Evolutionary conservation across 768 basidiomycete genomes (phyloP).

Genomic region (Cyclocybe aegerita): DNA sequence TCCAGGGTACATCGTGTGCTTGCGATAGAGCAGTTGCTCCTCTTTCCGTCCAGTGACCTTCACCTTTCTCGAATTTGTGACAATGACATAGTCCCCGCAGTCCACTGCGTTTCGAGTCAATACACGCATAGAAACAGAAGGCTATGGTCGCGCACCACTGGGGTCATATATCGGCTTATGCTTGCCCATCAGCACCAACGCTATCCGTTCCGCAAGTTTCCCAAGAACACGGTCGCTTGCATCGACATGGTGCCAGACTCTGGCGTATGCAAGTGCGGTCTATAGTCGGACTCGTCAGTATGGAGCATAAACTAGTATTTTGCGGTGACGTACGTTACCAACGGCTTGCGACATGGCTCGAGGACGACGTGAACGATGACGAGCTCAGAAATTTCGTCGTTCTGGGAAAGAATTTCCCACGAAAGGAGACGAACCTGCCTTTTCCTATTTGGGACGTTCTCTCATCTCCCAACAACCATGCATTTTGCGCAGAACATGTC

Average conservation of each 20-base stretch:
- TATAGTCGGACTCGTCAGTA: conserved; percentile 27
- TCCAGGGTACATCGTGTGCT: conserved; percentile 91
- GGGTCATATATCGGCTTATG: conserved; percentile 98
- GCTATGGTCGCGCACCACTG: conserved; percentile 52
- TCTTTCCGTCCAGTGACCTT: conserved; percentile 89
- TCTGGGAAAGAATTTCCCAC: conserved; percentile 13
- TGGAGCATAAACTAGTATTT: background rate
- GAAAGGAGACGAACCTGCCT: conserved; percentile 1
- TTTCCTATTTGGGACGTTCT: no score
- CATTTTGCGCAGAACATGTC: no score
- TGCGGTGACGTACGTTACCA: conserved; percentile 62
- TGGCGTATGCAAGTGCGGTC: conserved; percentile 95
- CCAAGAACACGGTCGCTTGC: conserved; percentile 90
- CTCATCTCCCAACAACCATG: no score
- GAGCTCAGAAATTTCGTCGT: conserved; percentile 2
- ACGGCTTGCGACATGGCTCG: conserved; percentile 74
- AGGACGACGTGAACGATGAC: conserved; percentile 14
- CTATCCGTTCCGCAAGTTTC: conserved; percentile 92
- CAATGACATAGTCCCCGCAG: conserved; percentile 96
- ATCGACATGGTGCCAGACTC: conserved; percentile 95
- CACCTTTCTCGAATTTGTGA: conserved; percentile 84
- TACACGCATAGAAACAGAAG: background rate
- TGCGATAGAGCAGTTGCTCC: conserved; percentile 82
- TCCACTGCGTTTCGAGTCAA: conserved; percentile 57
- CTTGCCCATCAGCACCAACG: conserved; percentile 97